Evolutionary conservation across 108 stramenopile genomes (phyloP).

Genomic region (Discostella pseudostelligera): DNA sequence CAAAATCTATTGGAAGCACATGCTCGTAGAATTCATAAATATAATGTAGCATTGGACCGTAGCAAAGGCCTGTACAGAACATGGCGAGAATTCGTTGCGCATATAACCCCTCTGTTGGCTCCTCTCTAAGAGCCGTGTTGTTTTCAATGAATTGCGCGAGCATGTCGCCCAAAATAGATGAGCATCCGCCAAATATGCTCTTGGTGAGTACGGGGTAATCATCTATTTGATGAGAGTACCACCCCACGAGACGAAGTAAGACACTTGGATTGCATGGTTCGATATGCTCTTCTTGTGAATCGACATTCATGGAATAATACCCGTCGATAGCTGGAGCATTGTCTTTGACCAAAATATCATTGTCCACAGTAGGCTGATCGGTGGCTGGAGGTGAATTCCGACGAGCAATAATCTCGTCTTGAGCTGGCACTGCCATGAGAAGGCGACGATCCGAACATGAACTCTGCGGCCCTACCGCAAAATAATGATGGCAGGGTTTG

Average conservation of each 20-base stretch:
- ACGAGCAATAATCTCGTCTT: background rate
- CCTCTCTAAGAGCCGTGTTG: background rate
- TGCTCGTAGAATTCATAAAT: conserved; percentile 11
- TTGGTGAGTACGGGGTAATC: background rate
- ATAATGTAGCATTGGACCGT: conserved; percentile 8
- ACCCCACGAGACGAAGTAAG: background rate
- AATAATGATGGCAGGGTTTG: too few species aligned
- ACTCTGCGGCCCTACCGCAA: too few species aligned
- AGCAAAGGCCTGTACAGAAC: conserved; percentile 7
- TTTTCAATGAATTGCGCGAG: conserved; percentile 4
- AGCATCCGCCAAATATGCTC: background rate
- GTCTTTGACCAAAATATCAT: background rate
- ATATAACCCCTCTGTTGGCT: background rate
- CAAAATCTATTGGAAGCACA: conserved; percentile 2
- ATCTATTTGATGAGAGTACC: conserved; percentile 4
- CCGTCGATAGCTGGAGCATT: conserved; percentile 1
- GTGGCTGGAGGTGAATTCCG: background rate
- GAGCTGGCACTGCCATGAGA: conserved; percentile 1
- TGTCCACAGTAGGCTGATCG: background rate
- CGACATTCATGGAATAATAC: background rate
- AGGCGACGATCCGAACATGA: too few species aligned
- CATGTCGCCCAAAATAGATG: background rate
- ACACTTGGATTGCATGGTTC: background rate
- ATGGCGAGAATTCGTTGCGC: background rate
- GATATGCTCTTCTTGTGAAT: background rate